Evolutionary conservation across 306 rosid genomes (phyloP), one percentile per base, ranked within the genome.

Genomic region (Citrullus amarus): DNA sequence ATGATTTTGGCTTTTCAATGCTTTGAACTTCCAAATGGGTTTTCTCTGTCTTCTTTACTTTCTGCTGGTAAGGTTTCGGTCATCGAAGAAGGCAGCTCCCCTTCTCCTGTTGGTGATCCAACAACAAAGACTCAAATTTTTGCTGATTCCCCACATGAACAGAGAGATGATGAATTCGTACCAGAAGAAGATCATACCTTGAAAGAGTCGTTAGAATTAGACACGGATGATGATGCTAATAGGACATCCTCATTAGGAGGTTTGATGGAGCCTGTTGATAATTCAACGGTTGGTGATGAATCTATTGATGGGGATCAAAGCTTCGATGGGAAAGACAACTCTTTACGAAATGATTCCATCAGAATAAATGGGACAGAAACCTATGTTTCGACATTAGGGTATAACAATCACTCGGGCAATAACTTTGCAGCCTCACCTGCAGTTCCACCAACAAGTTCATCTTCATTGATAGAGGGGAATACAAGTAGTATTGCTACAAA

Each of bases 1-100:
- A 75, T 80, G 72, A 73, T 94, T 78, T 75, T 89, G 11, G 85
- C 78, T 7, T 81, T 90, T 55, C 92, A 85, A 65, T 89, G 71
- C 84, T 72, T 88, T 28, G 90, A 89, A 48, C 85, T 88, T 73
- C 91, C 95, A 7, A 84, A 84, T 38, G 81, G 82, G 69, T 72
- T 56, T 54, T 28, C 82, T 80, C 81, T 84, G 39, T 76, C 78
- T 18, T 84, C 94, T 69, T 79, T 86, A 58, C 80, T 85, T 76
- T 83, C 87, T 56, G 44, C 86, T 13, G 55, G 36, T 30, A 90
- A 82, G 76, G 75, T 57, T 66, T 79, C 84, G 4, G 3, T 67
- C 55, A 69, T 54, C 9, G 84, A 66, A 59, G 83, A 79, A 36
- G 81, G 67, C 81, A 60, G 38, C 72, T 80, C 80, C 66, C 82